Evolutionary conservation across 148 eudicot genomes (phyloP), one percentile per base, ranked within the genome.

Genomic region (Cornus florida): DNA sequence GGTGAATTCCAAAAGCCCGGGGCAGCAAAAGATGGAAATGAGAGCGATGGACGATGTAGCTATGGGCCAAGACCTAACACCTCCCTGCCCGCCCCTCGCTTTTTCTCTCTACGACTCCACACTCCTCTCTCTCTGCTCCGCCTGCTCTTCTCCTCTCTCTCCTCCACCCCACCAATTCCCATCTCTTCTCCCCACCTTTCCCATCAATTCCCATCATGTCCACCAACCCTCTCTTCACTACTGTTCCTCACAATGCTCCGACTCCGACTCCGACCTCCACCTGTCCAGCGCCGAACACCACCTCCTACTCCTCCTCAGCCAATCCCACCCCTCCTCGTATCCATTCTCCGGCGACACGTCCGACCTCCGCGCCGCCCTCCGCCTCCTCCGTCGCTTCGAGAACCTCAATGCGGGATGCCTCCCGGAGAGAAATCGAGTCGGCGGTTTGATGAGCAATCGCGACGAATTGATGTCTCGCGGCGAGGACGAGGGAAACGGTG

Each of bases 331-430:
- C 62, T 65, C 82, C 65, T 24, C 76, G 46, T 80, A 22, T 70
- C 81, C 76, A 31, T 6, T 6, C 80, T 73, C 48, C 78, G 74
- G 69, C 13, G 87, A 82, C 75, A 82, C 91, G 75, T 74, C 94
- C 82, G 91, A 91, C 68, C 86, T 93, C 67, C 93, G 94, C 73
- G 83, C 85, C 84, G 83, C 93, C 68, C 93, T 91, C 82, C 94
- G 92, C 82, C 89, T 91, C 67, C 83, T 89, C 75, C 79, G 28
- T 82, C 77, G 19, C 69, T 69, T 88, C 62, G 85, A 76, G 24
- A 75, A n/a, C 5, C 66, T 43, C 71, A n/a, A 28, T 41, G 65
- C 53, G 10, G 41, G 73, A 7, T 50, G 71, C 43, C 41, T 69
- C 14, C 65, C 24, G 22, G 81, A 79, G 41, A 76, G 89, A 70